Percentiles rank a stretch among this genome's conserved stretches.
phyloP scores from a whole-genome alignment of 257 asterid species.

The Scutellaria baicalensis region DNA sequence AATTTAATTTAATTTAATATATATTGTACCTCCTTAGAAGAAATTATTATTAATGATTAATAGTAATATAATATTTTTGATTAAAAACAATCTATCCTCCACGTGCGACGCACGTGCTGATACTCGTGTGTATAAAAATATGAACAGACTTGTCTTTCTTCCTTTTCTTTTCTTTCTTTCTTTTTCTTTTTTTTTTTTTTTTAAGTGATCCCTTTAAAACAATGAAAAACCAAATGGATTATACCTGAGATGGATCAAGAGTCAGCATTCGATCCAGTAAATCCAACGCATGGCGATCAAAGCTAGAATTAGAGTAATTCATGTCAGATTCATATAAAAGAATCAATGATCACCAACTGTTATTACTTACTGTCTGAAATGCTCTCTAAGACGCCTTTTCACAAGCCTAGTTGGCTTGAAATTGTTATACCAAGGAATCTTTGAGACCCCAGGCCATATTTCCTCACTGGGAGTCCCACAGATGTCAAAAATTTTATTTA shows the following conservation, averaged over 20 bases:
- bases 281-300: constrained; percentile 92
- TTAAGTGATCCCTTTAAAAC: neutral
- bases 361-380: constrained; percentile 66
- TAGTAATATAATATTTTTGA: too few relatives aligned
- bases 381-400: constrained; percentile 80
- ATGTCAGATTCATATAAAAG: constrained; percentile 5
- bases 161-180: too few relatives aligned
- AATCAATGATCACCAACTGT: neutral
- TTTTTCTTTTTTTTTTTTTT: neutral
- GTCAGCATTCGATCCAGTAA: constrained; percentile 78
- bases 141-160: too few relatives aligned
- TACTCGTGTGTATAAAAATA: too few relatives aligned
- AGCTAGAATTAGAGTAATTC: constrained; percentile 32
- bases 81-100: too few relatives aligned
- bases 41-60: too few relatives aligned
- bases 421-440: constrained; percentile 78
- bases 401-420: constrained; percentile 63
- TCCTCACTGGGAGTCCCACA: constrained; percentile 78
- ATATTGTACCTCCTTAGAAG: too few relatives aligned
- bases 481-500: constrained; percentile 69
- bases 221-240: neutral
- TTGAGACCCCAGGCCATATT: constrained; percentile 87
- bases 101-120: too few relatives aligned
- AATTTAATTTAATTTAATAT: too few relatives aligned
- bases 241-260: constrained; percentile 92